Conservation (phyloP, 805 yeast species). For the Sungouiozyma ichnusensis region DNA sequence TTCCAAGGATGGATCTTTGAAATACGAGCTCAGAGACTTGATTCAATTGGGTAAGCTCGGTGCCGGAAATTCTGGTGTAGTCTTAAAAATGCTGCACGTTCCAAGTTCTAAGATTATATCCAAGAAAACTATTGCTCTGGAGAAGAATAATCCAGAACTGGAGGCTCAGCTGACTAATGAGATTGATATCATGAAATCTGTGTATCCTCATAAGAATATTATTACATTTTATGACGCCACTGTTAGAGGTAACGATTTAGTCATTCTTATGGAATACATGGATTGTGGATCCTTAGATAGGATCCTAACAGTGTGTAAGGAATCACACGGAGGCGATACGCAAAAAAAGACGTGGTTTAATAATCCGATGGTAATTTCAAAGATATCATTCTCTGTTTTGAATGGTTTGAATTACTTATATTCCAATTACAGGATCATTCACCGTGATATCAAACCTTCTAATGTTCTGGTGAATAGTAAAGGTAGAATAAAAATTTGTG, state of each 20-base stretch:
- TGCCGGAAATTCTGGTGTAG: slow-evolving; percentile 90
- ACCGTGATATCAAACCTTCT: slow-evolving; percentile 92
- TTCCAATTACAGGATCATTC: slow-evolving; percentile 77
- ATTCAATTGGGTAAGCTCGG: slow-evolving; percentile 73
- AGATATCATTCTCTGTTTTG: slow-evolving; percentile 64
- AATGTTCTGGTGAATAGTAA: slow-evolving; percentile 78
- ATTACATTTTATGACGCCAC: slow-evolving; percentile 89
- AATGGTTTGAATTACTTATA: slow-evolving; percentile 77
- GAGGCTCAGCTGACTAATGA: slow-evolving; percentile 70
- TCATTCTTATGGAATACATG: slow-evolving; percentile 92
- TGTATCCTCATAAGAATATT: slow-evolving; percentile 66
- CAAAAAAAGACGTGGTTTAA: slow-evolving; percentile 21
- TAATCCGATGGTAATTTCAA: slow-evolving; percentile 51
- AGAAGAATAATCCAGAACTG: slow-evolving; percentile 44
- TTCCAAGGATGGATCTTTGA: not conserved
- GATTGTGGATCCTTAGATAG: slow-evolving; percentile 90
- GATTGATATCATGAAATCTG: slow-evolving; percentile 81
- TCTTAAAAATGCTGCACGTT: slow-evolving; percentile 74
- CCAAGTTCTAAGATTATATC: slow-evolving; percentile 89
- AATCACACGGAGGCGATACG: slow-evolving; percentile 26
- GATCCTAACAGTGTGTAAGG: slow-evolving; percentile 50
- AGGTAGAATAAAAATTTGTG: slow-evolving; percentile 88
- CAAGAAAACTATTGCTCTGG: slow-evolving; percentile 76
- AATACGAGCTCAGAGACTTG: slow-evolving; percentile 51
- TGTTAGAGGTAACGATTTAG: slow-evolving; percentile 57